Conservation (phyloP, 139 green algal genomes). For the Diplosphaera chodatii region DNA sequence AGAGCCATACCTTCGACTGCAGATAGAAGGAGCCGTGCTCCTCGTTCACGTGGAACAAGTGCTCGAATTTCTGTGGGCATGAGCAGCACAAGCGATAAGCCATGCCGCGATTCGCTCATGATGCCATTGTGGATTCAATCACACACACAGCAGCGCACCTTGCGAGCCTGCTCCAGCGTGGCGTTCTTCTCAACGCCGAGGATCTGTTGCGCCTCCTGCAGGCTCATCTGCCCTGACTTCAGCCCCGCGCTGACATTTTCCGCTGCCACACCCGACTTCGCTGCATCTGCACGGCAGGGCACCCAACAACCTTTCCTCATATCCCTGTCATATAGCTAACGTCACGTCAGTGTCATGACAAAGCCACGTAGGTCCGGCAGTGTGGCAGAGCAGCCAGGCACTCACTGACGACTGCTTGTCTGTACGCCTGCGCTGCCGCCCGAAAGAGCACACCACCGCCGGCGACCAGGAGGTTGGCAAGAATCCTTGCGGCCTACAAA, state of each 20-base stretch:
- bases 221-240: constrained; percentile 46
- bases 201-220: constrained; percentile 75
- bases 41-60: constrained; percentile 80
- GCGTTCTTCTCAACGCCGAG: constrained; percentile 53
- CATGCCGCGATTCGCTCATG: too few species aligned
- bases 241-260: constrained; percentile 47
- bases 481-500: constrained; percentile 66
- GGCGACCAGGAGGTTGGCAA: constrained; percentile 83
- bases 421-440: constrained; percentile 73
- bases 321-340: too few species aligned
- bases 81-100: too few species aligned
- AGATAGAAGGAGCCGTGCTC: constrained; percentile 87
- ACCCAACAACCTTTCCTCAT: too few species aligned
- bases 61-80: constrained; percentile 58
- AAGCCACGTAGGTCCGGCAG: too few species aligned
- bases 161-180: constrained; percentile 64
- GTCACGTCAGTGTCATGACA: too few species aligned
- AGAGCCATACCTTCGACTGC: constrained; percentile 73
- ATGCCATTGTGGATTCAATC: too few species aligned
- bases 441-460: constrained; percentile 73
- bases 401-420: constrained; percentile 82
- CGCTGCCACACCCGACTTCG: constrained; percentile 60
- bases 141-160: constrained; percentile 54
- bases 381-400: constrained; percentile 2
- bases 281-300: constrained; percentile 59